Evolutionary conservation across 202 grass and related monocot species (phyloP), one percentile per base, ranked within the genome.

Genomic region (Musa balbisiana): DNA sequence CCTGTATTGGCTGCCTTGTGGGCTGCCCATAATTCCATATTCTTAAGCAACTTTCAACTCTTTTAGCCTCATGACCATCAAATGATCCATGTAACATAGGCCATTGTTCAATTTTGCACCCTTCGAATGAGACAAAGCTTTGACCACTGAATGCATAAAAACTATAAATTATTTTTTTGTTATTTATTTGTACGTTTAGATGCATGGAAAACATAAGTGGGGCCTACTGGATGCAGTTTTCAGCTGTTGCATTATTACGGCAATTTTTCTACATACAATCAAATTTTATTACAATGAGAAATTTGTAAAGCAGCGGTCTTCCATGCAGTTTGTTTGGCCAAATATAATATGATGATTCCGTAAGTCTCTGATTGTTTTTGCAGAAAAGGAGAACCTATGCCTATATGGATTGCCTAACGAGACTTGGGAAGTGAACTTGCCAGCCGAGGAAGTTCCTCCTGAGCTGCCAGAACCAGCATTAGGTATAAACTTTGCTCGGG

Each of bases 301-400:
- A 60, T 43, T 17, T 60, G 33, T 5, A 43, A 43, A 43, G 8
- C 16, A 21, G 16, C 55, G 9, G 12, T 67, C 27, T 26, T 27
- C 13, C 15, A 14, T 43, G 33, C 33, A 14, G 15, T 14, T 67
- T 24, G 24, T 29, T 33, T 80, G 24, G 11, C 25, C 16, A 33
- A 33, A 49, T 68, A 16, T 33, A 4, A 43, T 43, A 29, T 68
- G 70, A 55, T 79, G 55, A 80, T 55, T 29, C 33, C 4, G 5
- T 43, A 9, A 52, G 33, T 56, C 49, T 15, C 10, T 89, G 33
- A 43, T 43, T 43, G 33, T 43, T 74, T 75, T 29, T 85, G 78
- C 84, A 97, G 93, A 97, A 81, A 97, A 93, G 86, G 93, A 93
- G 69, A 97, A 97, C 78, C 50, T 97, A 62, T 97, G 93, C 49